Evolutionary conservation across 805 yeast genomes (phyloP).

Genomic region (Starmerella floricola): DNA sequence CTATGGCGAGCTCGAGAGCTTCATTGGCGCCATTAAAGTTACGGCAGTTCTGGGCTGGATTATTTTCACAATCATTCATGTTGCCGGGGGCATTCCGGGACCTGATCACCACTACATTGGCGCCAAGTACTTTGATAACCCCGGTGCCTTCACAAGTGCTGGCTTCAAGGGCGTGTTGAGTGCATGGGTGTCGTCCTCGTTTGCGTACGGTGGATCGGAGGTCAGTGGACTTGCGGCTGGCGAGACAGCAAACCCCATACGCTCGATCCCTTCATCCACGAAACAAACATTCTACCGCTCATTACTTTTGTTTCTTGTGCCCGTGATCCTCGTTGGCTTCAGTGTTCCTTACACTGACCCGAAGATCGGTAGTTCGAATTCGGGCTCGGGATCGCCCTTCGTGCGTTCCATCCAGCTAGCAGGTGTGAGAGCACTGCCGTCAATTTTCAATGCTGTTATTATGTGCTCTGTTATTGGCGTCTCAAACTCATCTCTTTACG

Average conservation of each 20-base stretch:
- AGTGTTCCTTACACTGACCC: constrained; percentile 51
- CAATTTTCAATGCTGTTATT: constrained; percentile 64
- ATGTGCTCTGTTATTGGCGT: constrained; percentile 65
- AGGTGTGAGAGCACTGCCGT: constrained; percentile 52
- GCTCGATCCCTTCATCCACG: constrained; percentile 56
- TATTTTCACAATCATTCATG: constrained; percentile 41
- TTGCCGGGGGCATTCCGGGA: constrained; percentile 38
- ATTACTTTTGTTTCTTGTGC: constrained; percentile 45
- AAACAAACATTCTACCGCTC: constrained; percentile 58
- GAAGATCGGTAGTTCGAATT: constrained; percentile 36
- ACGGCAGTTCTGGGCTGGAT: constrained; percentile 48
- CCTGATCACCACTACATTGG: constrained; percentile 61
- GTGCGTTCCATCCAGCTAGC: constrained; percentile 69
- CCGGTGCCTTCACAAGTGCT: constrained; percentile 54
- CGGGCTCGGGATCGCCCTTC: constrained; percentile 63
- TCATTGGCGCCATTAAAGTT: constrained; percentile 46
- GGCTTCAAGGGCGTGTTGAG: constrained; percentile 37
- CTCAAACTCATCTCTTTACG: constrained; percentile 58
- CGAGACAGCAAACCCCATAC: constrained; percentile 57
- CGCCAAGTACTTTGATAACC: constrained; percentile 54
- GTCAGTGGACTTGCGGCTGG: constrained; percentile 58
- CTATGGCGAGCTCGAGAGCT: constrained; percentile 56
- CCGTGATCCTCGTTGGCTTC: constrained; percentile 55
- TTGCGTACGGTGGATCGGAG: constrained; percentile 60
- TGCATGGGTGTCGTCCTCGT: constrained; percentile 51